Evolutionary conservation across 768 basidiomycete species (phyloP), one percentile per base, ranked within the genome.

Genomic region (Termitomyces sp.): DNA sequence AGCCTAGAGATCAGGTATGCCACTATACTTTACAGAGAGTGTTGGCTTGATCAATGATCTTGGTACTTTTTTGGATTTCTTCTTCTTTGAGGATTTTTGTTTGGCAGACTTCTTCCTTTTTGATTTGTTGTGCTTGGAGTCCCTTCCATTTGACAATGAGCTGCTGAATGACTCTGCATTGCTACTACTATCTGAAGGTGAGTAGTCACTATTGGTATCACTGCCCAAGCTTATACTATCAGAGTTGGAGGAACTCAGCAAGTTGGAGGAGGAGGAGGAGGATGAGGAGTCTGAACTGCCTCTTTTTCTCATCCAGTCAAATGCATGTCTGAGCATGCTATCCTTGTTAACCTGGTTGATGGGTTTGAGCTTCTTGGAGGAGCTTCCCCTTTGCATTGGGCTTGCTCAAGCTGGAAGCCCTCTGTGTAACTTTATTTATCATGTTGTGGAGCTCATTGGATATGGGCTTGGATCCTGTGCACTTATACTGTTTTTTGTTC

Each of bases 21-120:
- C 63, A 24, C 58, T 48, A 48, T 69, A 67, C 9, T n/a, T 39
- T 18, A 4, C 52, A 0, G 64, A 64, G 24, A 53, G 56, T 0
- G 61, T 62, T 0, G 62, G 63, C 36, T 65, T 65, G 0, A 18
- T n/a, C 16, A 39, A 18, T 6, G 18, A 39, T 18, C 5, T 39
- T 54, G 30, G 30, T 6, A 60, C 56, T 13, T 63, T 45, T 4
- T 62, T 61, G 4, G 76, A 60, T 30, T 64, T 63, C 1, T 65
- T 51, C 0, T 62, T 30, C 30, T 7, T 30, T 30, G 30, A 30
- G 30, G 30, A 3, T 30, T 30, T 3, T 4, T 30, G 30, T 7
- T 30, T 7, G 3, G 30, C 3, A 3, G 30, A 30, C 7, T 30
- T 30, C 7, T 30, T 30, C 30, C n/a, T n/a, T n/a, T 30, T 30